Base-by-base conservation (phyloP, 2,329 filamentous ascomycete genomes). In the Fusarium verrucosum region DNA sequence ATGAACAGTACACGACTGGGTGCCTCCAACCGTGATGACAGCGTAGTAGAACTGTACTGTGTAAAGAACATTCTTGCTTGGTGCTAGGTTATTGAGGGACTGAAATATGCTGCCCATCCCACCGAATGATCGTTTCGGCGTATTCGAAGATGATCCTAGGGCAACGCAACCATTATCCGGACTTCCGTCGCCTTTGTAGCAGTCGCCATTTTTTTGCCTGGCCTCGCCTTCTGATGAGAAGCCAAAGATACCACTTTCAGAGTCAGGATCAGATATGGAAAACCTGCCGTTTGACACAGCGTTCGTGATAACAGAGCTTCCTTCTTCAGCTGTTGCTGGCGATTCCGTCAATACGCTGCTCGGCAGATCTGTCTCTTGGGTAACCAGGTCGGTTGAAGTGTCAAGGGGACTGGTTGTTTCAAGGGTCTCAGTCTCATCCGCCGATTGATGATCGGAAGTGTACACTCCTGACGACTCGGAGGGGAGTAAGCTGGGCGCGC, bases 1-100 rank as follows among this genome's bases (percentile, higher is more conserved):
- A 4, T 38, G 42, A 13, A 63, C 9, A 1, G 20, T 47, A 3
- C 60, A 63, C 3, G 13, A 3, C 10, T 46, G 23, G 3, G 2
- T 16, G 3, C 22, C 13, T 14, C 40, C 45, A 3, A 23, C 45
- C 3, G 16, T 30, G 14, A 38, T 25, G 2, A 64, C 25, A 14
- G 11, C 10, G 10, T 64, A 64, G 28, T 54, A 64, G 30, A 64
- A 64, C 5, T 64, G 60, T 0, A 64, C 35, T 4, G 61, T 64
- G 10, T 64, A 64, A 10, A 56, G 60, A 1, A 41, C 17, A 10
- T 16, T 57, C 6, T 19, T 28, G 9, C 37, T 40, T 4, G 52
- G 45, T 4, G 10, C 22, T 7, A 63, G 23, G 17, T 17, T 32
- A 1, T 8, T 26, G 3, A 64, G 38, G 8, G 37, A 22, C n/a